A percentile compares a stretch with the other conserved stretches of the same genome.
These are phyloP conservation scores for Auriscalpium vulgare DNA, from an alignment of 768 basidiomycete genomes.

Conservation along the genomic window DNA sequence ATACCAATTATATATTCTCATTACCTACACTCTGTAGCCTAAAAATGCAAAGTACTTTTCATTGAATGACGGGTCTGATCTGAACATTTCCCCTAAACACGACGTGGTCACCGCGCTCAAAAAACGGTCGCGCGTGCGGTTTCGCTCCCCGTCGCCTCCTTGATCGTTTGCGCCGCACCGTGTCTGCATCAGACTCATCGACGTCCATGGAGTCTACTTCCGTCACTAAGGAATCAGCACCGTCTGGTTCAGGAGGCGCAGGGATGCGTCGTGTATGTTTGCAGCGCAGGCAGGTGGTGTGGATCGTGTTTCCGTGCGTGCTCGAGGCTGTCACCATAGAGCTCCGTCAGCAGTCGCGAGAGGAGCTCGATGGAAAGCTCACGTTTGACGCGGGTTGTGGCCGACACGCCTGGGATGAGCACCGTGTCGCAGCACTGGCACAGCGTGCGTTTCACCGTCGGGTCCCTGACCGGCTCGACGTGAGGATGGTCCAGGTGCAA, in stretches of 20 bases:
- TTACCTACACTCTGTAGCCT: too few species aligned
- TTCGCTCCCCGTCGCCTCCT: constrained; percentile 20
- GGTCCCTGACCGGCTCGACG: constrained; percentile 45
- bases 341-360: not conserved
- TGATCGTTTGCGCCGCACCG: not conserved
- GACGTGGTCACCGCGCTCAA: constrained; percentile 57
- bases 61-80: not conserved
- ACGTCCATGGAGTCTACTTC: not conserved
- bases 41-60: too few species aligned
- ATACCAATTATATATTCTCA: too few species aligned
- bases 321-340: constrained; percentile 32
- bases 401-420: constrained; percentile 62
- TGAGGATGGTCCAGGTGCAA: not conserved
- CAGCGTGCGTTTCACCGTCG: constrained; percentile 71
- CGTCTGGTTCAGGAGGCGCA: constrained; percentile 41
- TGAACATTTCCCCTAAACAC: constrained; percentile 58
- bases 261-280: constrained; percentile 55
- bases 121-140: constrained; percentile 49
- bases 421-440: constrained; percentile 63
- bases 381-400: constrained; percentile 61
- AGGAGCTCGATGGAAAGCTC: constrained; percentile 16
- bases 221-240: not conserved
- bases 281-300: constrained; percentile 55
- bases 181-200: not conserved
- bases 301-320: constrained; percentile 46